Percentiles rank a stretch among this genome's conserved stretches.
These are phyloP conservation scores for Sordariomycetes sp. DNA, from an alignment of 2,329 filamentous ascomycete species.

Conservation along the genomic window DNA sequence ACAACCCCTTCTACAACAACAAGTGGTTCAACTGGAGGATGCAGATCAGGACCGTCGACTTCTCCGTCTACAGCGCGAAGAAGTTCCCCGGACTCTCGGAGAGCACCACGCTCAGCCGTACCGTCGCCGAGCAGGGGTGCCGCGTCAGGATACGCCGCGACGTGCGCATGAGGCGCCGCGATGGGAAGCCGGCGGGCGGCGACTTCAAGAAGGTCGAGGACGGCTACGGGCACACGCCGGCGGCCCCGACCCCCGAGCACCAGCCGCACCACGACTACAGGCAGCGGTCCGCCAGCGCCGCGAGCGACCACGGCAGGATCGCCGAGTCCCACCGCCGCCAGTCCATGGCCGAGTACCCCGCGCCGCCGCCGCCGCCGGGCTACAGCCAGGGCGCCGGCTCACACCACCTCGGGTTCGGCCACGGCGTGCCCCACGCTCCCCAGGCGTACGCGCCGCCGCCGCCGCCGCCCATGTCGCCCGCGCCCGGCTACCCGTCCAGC, in stretches of 20 bases:
- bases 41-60: conserved; percentile 78
- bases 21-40: conserved; percentile 63
- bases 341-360: conserved; percentile 28
- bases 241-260: conserved; percentile 19
- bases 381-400: conserved; percentile 14
- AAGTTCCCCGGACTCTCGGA: conserved; percentile 92
- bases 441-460: conserved; percentile 18
- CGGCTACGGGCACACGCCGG: conserved; percentile 29
- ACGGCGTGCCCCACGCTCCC: conserved; percentile 17
- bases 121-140: conserved; percentile 92
- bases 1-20: conserved; percentile 19
- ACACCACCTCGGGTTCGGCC: conserved; percentile 21
- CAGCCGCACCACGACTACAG: conserved; percentile 18
- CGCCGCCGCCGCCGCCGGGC: conserved; percentile 20
- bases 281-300: conserved; percentile 47
- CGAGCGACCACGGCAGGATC: conserved; percentile 30
- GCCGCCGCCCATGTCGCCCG: conserved; percentile 18
- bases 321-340: conserved; percentile 28
- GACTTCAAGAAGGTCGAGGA: conserved; percentile 50
- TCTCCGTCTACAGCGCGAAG: conserved; percentile 90
- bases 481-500: conserved; percentile 17
- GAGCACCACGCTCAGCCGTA: conserved; percentile 77
- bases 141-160: conserved; percentile 91
- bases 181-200: conserved; percentile 46
- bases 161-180: conserved; percentile 78